phyloP scores from a whole-genome alignment of 768 basidiomycete species.

The Amanita jacksonii region DNA sequence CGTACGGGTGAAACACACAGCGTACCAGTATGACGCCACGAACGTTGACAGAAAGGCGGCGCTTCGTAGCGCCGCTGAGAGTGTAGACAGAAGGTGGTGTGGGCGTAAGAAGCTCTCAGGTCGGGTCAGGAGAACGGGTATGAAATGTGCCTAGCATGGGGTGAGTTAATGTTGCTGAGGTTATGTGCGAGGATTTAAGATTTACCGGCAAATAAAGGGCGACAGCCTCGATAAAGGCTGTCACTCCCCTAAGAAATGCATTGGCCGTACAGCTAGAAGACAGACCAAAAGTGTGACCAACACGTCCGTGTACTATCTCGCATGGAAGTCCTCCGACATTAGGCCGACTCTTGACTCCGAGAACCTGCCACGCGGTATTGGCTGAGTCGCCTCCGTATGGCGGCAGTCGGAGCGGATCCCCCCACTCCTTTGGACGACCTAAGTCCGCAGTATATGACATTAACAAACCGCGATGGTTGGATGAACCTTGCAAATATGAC shows the following conservation, averaged over 20 bases:
- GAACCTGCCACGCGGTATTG: constrained; percentile 39
- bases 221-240: constrained; percentile 54
- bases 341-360: constrained; percentile 43
- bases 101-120: constrained; percentile 43
- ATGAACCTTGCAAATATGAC: constrained; percentile 44
- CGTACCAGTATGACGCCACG: constrained; percentile 58
- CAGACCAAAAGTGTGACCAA: constrained; percentile 36
- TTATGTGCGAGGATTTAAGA: too few relatives aligned
- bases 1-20: constrained; percentile 63
- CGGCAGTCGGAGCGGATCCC: constrained; percentile 49
- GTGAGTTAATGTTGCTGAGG: too few relatives aligned
- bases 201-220: constrained; percentile 64
- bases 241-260: constrained; percentile 37
- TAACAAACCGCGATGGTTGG: constrained; percentile 30
- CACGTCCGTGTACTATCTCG: constrained; percentile 58
- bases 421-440: constrained; percentile 54
- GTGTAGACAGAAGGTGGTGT: constrained; percentile 28
- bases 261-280: constrained; percentile 54
- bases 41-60: constrained; percentile 67
- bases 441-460: constrained; percentile 41
- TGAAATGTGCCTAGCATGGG: constrained; percentile 50
- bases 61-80: constrained; percentile 50
- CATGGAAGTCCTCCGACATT: constrained; percentile 69
- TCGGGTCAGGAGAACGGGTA: constrained; percentile 53
- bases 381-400: constrained; percentile 51